These are phyloP conservation scores for Selenicereus undatus DNA, from an alignment of 148 eudicot species.

Conservation along the genomic window DNA sequence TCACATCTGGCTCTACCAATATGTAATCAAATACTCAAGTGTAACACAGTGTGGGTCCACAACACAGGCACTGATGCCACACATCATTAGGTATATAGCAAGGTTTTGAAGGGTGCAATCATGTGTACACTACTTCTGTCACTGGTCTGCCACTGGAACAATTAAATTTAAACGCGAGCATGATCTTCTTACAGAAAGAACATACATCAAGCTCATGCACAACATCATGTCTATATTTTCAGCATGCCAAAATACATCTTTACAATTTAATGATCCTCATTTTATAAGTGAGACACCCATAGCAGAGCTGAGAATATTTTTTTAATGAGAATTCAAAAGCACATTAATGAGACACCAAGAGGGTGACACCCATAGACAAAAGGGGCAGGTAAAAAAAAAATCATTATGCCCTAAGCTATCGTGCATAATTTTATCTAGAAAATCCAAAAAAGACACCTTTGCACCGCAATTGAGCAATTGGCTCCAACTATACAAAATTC, in stretches of 20 bases:
- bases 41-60: conserved; percentile 1
- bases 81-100: not conserved
- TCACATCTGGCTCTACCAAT: not conserved
- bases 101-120: not conserved
- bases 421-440: too few relatives aligned
- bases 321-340: too few relatives aligned
- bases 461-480: too few relatives aligned
- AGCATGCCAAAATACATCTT: not conserved
- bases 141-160: not conserved
- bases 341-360: not conserved
- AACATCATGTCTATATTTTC: not conserved
- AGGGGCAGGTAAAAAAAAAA: too few relatives aligned
- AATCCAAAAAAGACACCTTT: too few relatives aligned
- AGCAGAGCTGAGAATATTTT: not conserved
- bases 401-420: too few relatives aligned
- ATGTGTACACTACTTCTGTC: not conserved
- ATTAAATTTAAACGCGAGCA: not conserved
- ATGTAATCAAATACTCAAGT: not conserved
- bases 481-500: too few relatives aligned
- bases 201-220: not conserved
- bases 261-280: not conserved
- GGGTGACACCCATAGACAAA: too few relatives aligned
- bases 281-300: not conserved
- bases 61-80: not conserved
- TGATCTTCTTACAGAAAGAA: not conserved